Conservation (phyloP, 202 grass and related monocot species). For the Brachypodium distachyon region DNA sequence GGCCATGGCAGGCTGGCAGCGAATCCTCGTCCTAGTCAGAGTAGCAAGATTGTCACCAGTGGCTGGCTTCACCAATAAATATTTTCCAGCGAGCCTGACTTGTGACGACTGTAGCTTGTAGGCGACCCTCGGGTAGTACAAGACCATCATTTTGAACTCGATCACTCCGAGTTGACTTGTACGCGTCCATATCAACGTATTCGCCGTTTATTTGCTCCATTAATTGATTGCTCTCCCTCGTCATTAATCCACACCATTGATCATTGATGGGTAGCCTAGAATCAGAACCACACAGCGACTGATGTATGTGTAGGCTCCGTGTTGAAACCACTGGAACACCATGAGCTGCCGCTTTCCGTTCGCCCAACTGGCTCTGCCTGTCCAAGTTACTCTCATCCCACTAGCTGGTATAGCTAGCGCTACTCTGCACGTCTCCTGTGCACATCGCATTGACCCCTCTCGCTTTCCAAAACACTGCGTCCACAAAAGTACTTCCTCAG, state of each 20-base stretch:
- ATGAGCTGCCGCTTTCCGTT: neutral
- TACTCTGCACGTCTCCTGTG: neutral
- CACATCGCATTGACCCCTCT: neutral
- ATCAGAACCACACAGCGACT: neutral
- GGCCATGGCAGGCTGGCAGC: neutral
- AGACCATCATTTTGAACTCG: slow-evolving; percentile 17
- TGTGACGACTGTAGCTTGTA: neutral
- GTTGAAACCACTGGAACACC: neutral
- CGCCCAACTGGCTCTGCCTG: neutral
- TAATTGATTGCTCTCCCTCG: neutral
- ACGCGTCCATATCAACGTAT: neutral
- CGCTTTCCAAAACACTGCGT: neutral
- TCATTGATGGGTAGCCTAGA: neutral
- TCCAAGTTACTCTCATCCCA: too few species aligned
- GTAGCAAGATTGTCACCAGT: neutral
- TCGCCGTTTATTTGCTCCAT: neutral
- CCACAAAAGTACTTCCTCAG: too few species aligned
- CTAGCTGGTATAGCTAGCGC: too few species aligned
- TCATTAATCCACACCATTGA: neutral
- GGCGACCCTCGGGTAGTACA: neutral
- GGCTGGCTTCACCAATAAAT: slow-evolving; percentile 20
- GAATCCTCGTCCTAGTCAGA: slow-evolving; percentile 27
- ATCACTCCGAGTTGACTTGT: slow-evolving; percentile 27
- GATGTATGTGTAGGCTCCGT: neutral
- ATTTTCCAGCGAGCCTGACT: slow-evolving; percentile 5